Base-by-base conservation (phyloP, 192 early-diverging fungal genomes). In the Backusella sp. region DNA sequence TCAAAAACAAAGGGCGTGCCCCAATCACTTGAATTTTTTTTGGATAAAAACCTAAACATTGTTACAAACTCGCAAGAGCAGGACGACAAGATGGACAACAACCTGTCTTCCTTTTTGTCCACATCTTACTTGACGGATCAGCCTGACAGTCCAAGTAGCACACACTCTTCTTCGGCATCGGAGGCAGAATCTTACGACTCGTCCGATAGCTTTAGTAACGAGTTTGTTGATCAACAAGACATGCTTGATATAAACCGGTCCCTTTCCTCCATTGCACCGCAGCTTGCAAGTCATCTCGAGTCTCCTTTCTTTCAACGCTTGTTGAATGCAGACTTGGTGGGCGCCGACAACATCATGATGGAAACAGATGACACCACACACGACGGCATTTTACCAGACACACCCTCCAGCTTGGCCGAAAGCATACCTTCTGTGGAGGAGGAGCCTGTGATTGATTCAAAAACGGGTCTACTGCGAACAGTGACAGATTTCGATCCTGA, bases 231-330 rank as follows among this genome's bases (percentile, higher is more conserved):
- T 1, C 19, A 46, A 19, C 28, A 49, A 28, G 32, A 11, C 7
- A 23, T 49, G 26, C 6, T 71, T 37, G 52, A 52, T 35, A 46
- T 62, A 6, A 73, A 62, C 34, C 30, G 37, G 8, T 17, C 72
- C 0, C 21, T 73, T 9, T 73, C 52, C 28, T 14, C 52, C 17
- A 59, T 77, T 41, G 76, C 56, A 12, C 76, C 76, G n/a, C 68
- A 77, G 39, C 42, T 77, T 7, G 76, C 76, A n/a, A 69, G 46
- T 35, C 76, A 77, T 65, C 35, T 77, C 1, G 76, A 77, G 17
- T 69, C 56, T 11, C 76, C 76, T n/a, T 77, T 77, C 41, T 77
- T 77, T 53, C 76, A 77, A 34, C 68, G 53, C 23, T 72, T 77
- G 32, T 39, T 77, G 19, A 69, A 70, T 26, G 59, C 76, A 21